Evolutionary conservation across 2,329 filamentous ascomycete species (phyloP), one percentile per base, ranked within the genome.

Genomic region (Aspergillus pseudotamarii): DNA sequence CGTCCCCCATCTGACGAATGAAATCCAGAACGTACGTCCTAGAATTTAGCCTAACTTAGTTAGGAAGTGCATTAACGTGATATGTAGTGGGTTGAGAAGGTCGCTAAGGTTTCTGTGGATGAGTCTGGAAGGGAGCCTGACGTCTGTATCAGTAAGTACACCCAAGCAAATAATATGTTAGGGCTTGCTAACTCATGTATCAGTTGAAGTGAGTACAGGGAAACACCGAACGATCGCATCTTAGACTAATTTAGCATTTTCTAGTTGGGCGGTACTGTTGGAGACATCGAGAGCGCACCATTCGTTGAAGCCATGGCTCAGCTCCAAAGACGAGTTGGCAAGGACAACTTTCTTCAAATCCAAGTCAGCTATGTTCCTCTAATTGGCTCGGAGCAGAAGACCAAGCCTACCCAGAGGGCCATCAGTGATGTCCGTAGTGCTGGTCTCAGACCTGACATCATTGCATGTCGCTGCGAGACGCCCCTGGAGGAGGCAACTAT

Each of bases 391-490:
- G 90, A 98, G 83, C 89, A 96, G 79, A 98, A 98, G 87, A 98
- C 94, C 11, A 98, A 98, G 82, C 95, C 95, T 0, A 99, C 95
- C 0, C 95, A 99, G 78, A 88, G 92, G 72, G 92, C 94, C 30
- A 93, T 98, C 72, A 90, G 90, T 74, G 88, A 91, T 71, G 89
- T 94, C 66, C 90, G 94, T 66, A 94, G 91, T 74, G 90, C 91
- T 66, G 93, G 93, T 74, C 80, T 92, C 60, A 86, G 84, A 63
- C 90, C 89, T 2, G 89, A 91, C 71, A 75, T 95, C 90, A 95
- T 98, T 80, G 95, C 94, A 16, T 98, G 95, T 76, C 92, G 95
- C 59, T 98, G 94, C 77, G 90, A 94, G 73, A 84, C 85, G 58
- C 86, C 89, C 14, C 86, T 98, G 8, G 89, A 92, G 55, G 83